phyloP scores from a whole-genome alignment of 345 rosid species.

The Garcia nutans region DNA sequence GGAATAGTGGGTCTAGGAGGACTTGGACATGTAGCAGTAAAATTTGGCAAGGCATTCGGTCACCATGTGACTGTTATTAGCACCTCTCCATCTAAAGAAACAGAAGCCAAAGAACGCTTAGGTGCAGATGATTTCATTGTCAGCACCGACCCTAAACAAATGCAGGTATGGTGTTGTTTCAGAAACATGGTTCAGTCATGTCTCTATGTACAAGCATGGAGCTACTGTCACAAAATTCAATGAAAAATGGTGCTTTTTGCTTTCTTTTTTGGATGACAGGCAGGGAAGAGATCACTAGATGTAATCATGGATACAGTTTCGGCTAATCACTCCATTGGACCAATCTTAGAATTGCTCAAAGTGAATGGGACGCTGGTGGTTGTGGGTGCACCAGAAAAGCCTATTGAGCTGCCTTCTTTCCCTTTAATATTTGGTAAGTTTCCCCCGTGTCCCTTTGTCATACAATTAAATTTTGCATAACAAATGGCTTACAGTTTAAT shows the following conservation, averaged over 20 bases:
- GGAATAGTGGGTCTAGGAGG: slow-evolving; percentile 57
- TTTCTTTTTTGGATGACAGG: slow-evolving; percentile 23
- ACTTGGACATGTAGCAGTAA: slow-evolving; percentile 56
- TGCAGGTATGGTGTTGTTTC: slow-evolving; percentile 38
- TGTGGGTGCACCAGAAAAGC: slow-evolving; percentile 52
- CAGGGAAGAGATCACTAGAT: slow-evolving; percentile 43
- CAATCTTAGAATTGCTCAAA: slow-evolving; percentile 48
- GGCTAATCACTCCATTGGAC: slow-evolving; percentile 49
- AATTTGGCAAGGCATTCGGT: slow-evolving; percentile 57
- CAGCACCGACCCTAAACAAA: slow-evolving; percentile 42
- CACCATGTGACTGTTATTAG: slow-evolving; percentile 61
- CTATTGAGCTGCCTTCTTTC: slow-evolving; percentile 51
- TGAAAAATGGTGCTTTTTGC: neutral
- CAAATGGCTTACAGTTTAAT: too few species aligned
- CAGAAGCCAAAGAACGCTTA: slow-evolving; percentile 46
- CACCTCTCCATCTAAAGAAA: slow-evolving; percentile 55
- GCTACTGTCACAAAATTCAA: too few species aligned
- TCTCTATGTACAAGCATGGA: too few species aligned
- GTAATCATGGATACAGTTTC: slow-evolving; percentile 59
- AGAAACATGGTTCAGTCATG: too few species aligned
- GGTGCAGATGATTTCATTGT: slow-evolving; percentile 55
- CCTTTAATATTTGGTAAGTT: slow-evolving; percentile 58
- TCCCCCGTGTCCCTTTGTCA: too few species aligned
- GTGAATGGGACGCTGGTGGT: slow-evolving; percentile 46
- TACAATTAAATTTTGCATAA: too few species aligned